phyloP scores from a whole-genome alignment of 257 asterid genomes.

The Solanum arcanum region DNA sequence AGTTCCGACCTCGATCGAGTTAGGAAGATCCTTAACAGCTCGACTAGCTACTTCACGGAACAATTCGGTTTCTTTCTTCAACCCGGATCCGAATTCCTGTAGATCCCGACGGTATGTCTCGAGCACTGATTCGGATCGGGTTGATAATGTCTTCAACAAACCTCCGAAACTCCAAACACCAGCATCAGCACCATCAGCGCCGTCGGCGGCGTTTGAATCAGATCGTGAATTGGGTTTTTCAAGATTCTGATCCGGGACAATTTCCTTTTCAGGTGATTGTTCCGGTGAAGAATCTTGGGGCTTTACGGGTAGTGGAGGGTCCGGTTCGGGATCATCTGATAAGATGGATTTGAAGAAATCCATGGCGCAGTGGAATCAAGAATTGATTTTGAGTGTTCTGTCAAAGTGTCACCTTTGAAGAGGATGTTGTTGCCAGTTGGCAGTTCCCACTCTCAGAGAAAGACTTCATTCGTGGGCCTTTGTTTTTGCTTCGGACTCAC shows the following conservation, averaged over 20 bases:
- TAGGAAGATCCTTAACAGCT: constrained; percentile 93
- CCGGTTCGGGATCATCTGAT: constrained; percentile 53
- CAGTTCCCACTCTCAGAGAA: background rate
- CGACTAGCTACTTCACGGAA: constrained; percentile 73
- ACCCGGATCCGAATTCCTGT: constrained; percentile 66
- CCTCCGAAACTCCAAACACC: constrained; percentile 70
- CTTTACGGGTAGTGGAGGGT: constrained; percentile 8
- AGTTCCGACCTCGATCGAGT: constrained; percentile 75
- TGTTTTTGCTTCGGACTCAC: background rate
- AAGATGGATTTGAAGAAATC: constrained; percentile 77
- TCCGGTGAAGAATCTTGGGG: constrained; percentile 20
- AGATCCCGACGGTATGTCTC: constrained; percentile 72
- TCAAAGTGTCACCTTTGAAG: background rate
- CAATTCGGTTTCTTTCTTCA: constrained; percentile 60
- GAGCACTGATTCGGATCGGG: constrained; percentile 71
- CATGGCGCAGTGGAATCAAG: constrained; percentile 13
- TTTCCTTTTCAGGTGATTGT: constrained; percentile 5
- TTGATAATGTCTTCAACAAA: constrained; percentile 38
- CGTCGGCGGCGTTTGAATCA: background rate
- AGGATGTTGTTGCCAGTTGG: background rate
- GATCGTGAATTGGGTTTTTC: background rate
- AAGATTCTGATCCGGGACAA: background rate
- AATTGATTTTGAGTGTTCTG: background rate
- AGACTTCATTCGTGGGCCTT: background rate
- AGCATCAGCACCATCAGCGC: background rate